Evolutionary conservation across 768 basidiomycete genomes (phyloP), one percentile per base, ranked within the genome.

Genomic region (Hericium rajendrae): DNA sequence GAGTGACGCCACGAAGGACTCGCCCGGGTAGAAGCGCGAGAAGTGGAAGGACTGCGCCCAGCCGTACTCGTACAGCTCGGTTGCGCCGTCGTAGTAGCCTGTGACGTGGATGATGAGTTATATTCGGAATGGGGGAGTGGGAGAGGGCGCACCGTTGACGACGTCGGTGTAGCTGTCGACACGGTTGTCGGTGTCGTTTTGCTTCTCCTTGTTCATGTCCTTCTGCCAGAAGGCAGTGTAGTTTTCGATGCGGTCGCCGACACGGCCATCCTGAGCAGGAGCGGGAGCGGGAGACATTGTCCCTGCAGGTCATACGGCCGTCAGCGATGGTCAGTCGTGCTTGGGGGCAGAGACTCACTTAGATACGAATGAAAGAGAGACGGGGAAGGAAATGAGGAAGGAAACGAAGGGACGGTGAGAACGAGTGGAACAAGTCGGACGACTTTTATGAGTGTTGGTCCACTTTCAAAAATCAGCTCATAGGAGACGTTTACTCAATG

Each of bases 61-160:
- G 54, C 90, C 94, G 66, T 89, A 97, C 70, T 97, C 94, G 74
- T 97, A 97, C 58, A 97, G 76, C 68, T 91, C 84, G 3, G 95
- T 98, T 6, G 91, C 93, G 64, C 92, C 95, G 69, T 99, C 94
- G 64, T 97, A 99, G 75, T 95, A 97, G 46, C 93, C 93, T 91
- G 53, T 4, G 50, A 5, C 12, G 20, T 9, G 28, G 28, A 22
- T n/a, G 22, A 16, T 18, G 54, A 55, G 41, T 52, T 51, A n/a
- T 38, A 13, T n/a, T 15, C 46, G 24, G 18, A 37, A 32, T 32
- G n/a, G 28, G 28, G 28, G 24, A 24, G 55, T 57, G 40, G 52
- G 55, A 18, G 39, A 12, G n/a, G 46, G 50, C 79, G 55, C 53
- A 91, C 91, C 93, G 62, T 97, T 95, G 59, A 98, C 90, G 59